Percentiles rank a stretch among this genome's conserved stretches.
phyloP scores from a whole-genome alignment of 2,329 filamentous ascomycete genomes.

The Aureobasidium mangrovei region DNA sequence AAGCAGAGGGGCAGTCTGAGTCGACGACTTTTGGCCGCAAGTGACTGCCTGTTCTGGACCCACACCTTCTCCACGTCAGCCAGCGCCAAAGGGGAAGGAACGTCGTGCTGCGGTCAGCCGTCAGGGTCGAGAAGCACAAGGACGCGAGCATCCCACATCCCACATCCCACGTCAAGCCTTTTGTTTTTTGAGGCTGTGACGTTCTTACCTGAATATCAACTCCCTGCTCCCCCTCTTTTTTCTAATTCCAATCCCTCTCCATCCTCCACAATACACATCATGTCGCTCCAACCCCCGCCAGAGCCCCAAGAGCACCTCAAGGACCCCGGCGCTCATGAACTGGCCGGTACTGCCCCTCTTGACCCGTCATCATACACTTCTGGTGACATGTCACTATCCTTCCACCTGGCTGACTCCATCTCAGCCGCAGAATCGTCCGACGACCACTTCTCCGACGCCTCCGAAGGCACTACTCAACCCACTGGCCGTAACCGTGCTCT shows the following conservation, averaged over 20 bases:
- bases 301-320: conserved; percentile 17
- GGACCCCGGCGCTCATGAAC: conserved; percentile 24
- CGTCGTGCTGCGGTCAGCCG: too few species aligned
- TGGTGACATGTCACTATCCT: too few species aligned
- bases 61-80: conserved; percentile 8
- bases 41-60: not conserved
- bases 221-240: not conserved
- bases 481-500: conserved; percentile 6
- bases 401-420: not conserved
- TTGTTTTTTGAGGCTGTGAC: too few species aligned
- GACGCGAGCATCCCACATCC: too few species aligned
- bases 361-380: not conserved
- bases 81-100: not conserved
- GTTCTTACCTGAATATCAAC: conserved; percentile 16
- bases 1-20: too few species aligned
- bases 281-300: conserved; percentile 19
- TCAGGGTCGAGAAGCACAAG: not conserved
- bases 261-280: not conserved
- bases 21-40: too few species aligned
- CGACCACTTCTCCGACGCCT: conserved; percentile 59
- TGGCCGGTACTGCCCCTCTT: conserved; percentile 12
- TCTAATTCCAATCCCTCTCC: not conserved
- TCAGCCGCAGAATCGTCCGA: conserved; percentile 32
- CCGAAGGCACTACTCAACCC: conserved; percentile 45
- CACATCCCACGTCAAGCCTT: too few species aligned